These are phyloP conservation scores for Magnusiomyces ingens DNA, from an alignment of 1,139 yeast species.

Conservation along the genomic window DNA sequence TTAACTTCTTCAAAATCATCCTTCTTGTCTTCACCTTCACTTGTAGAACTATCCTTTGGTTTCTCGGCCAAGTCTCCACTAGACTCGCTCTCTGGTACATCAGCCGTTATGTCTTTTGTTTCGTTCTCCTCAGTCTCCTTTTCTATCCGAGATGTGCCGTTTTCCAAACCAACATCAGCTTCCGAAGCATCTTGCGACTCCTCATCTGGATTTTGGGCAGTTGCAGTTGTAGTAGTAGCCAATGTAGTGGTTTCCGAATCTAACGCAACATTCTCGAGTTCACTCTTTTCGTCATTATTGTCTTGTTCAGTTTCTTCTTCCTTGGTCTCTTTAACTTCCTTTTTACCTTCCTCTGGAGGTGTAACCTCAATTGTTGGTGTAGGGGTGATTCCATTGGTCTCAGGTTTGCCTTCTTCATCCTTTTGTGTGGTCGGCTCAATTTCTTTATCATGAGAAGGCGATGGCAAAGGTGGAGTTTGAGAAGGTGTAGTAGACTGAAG, in stretches of 20 bases:
- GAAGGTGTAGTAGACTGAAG: neutral
- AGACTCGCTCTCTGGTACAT: neutral
- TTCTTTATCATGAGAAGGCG: neutral
- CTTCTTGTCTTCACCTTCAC: neutral
- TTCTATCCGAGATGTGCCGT: constrained; percentile 4
- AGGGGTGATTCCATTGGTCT: neutral
- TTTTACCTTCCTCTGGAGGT: neutral
- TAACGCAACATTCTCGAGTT: constrained; percentile 3
- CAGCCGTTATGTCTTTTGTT: constrained; percentile 2
- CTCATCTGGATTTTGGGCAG: constrained; percentile 5
- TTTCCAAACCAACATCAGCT: constrained; percentile 23
- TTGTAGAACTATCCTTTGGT: constrained; percentile 1
- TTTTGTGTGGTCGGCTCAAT: neutral
- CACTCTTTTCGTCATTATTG: constrained; percentile 22
- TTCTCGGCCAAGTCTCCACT: constrained; percentile 2
- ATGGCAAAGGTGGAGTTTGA: neutral
- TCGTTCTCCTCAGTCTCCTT: constrained; percentile 17
- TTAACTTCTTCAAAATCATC: constrained; percentile 10
- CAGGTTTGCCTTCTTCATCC: neutral
- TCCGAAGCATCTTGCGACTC: constrained; percentile 19
- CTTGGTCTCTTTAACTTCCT: constrained; percentile 6
- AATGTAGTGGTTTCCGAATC: neutral
- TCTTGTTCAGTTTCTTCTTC: constrained; percentile 25
- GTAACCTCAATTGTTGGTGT: neutral
- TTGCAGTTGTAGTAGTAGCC: neutral